Base-by-base conservation (phyloP, 2,329 filamentous ascomycete genomes). In the Hypoxylon sp. region DNA sequence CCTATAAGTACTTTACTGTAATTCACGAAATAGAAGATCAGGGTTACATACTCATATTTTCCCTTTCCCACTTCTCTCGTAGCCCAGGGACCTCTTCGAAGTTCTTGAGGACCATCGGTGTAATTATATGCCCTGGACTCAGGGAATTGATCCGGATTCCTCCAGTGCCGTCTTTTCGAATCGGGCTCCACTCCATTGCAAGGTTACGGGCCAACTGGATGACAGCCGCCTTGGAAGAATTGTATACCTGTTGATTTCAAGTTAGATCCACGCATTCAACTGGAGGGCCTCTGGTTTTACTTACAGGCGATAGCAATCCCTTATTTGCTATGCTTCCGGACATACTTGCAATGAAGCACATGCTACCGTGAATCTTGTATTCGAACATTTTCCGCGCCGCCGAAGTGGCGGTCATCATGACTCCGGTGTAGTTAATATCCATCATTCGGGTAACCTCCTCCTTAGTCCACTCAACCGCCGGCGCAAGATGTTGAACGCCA, bases 51-150 rank as follows among this genome's bases (percentile, higher is more conserved):
- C 72, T 83, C 91, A 93, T 93, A 75, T 93, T 93, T 80, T 92
- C 88, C 61, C 83, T 86, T 58, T 90, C 87, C 91, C 91, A 94
- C 60, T 87, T 85, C 55, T 81, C 77, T 59, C 77, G 78, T 38
- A 84, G 79, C 36, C 90, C 89, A 0, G 91, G 91, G 19, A 87
- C 90, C 71, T 91, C 85, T 67, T 89, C 83, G 72, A 94, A 92
- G 50, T 93, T 84, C 72, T 87, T 85, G 74, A 89, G 85, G 0
- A 93, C 91, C 92, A 94, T 94, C 1, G 89, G 87, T 1, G 89
- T 91, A 5, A 89, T 80, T 65, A 91, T 90, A 70, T 91, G 89
- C 0, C 90, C 90, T 0, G 90, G 90, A 48, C 87, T 90, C 61
- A 92, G 85, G 28, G 88, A 91, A 78, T 92, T 92, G 60, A 92